Evolutionary conservation across 345 rosid species (phyloP), one percentile per base, ranked within the genome.

Genomic region (Geranium rotundifolium): DNA sequence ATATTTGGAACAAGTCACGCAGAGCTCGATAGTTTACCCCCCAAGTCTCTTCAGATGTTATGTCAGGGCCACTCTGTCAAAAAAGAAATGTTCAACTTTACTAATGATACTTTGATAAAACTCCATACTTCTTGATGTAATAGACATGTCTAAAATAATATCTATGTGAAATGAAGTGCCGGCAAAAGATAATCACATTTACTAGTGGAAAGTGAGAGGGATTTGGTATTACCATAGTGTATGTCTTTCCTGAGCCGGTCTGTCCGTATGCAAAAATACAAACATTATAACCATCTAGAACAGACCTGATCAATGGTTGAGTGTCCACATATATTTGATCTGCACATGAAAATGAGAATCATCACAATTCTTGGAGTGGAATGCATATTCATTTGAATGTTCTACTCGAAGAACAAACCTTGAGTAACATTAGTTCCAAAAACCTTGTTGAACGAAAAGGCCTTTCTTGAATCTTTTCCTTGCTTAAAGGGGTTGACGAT

Each of bases 251-350:
- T 13, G 99, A 92, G 69, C 99, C 99, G 17, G 99, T 92, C 83
- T 92, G 99, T 61, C 99, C 99, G 73, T 92, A 92, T 18, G 99
- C 99, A 30, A 92, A 92, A 64, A 92, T 89, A 73, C 99, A 92
- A 54, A 89, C 99, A 72, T 92, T 92, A 69, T 70, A 92, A 58
- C 99, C 99, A 67, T 92, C 99, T 1, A 92, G 85, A 46, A 92
- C 91, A 1, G 99, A 89, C 72, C 99, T 77, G 69, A 92, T 66
- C 67, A 92, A 72, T 0, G 97, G 96, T 63, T 73, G 95, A 64
- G 97, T 89, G 65, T 93, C 95, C 0, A 18, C 61, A 64, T 93
- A 93, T 61, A 93, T 82, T 87, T 89, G 91, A 69, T 83, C 99
- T 93, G 83, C 63, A 46, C 23, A 63, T 60, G 56, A 58, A 56